Percentiles rank a stretch among this genome's conserved stretches.
These are phyloP conservation scores for Cicer judaicum DNA, from an alignment of 306 rosid genomes.

Conservation along the genomic window DNA sequence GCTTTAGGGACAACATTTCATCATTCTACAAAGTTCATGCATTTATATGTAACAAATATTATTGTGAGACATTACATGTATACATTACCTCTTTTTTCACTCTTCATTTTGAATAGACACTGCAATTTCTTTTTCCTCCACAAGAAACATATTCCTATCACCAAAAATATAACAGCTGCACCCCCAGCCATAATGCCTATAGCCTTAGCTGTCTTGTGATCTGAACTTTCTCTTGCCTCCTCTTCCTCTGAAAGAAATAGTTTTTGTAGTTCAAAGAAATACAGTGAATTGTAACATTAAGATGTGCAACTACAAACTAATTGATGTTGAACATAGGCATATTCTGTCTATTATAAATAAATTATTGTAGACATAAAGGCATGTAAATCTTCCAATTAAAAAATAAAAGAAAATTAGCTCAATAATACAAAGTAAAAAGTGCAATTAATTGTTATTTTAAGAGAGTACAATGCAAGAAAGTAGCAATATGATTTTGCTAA, in stretches of 20 bases:
- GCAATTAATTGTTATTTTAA: conserved; percentile 5
- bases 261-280: conserved; percentile 1
- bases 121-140: conserved; percentile 59
- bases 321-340: background rate
- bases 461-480: conserved; percentile 23
- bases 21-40: conserved; percentile 33
- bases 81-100: conserved; percentile 52
- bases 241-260: conserved; percentile 42
- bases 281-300: background rate
- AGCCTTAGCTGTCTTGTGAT: conserved; percentile 42
- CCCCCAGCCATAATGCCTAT: conserved; percentile 54
- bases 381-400: background rate
- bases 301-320: conserved; percentile 10
- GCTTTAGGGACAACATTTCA: conserved; percentile 39
- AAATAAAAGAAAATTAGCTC: conserved; percentile 16
- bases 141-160: conserved; percentile 45
- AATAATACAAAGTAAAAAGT: conserved; percentile 13
- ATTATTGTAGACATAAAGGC: conserved; percentile 33
- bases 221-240: conserved; percentile 41
- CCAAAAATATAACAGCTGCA: conserved; percentile 52
- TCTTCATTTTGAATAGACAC: conserved; percentile 34
- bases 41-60: background rate
- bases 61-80: background rate
- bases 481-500: conserved; percentile 24
- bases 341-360: background rate